Evolutionary conservation across 768 basidiomycete genomes (phyloP), one percentile per base, ranked within the genome.

Genomic region (Cubamyces lactineus): DNA sequence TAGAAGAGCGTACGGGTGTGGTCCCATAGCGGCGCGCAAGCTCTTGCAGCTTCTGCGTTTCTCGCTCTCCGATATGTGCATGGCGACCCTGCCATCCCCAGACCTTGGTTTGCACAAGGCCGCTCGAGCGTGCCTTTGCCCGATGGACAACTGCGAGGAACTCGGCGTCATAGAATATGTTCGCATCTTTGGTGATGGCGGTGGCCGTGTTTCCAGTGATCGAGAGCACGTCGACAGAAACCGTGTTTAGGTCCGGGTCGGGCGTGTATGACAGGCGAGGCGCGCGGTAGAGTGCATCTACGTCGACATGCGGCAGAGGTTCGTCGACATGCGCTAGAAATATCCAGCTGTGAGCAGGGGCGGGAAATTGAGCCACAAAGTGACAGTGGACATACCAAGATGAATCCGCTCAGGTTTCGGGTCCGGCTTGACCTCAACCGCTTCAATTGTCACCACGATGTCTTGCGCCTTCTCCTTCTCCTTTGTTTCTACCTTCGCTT

Each of bases 71-170:
- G 30, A 81, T 66, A 21, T 73, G 76, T 48, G 82, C 79, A 41
- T 77, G 77, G 55, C 79, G 84, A 0, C 92, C 92, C 17, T 77
- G 75, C 92, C 92, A 94, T 21, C 82, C 83, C 91, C 91, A 94
- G 17, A 94, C 81, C 21, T 79, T 81, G 5, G 87, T 92, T 24
- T 79, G 78, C 3, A 85, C 91, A 16, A 94, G 78, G 13, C 88
- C 87, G 38, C 74, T 86, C n/a, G 80, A 76, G 57, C 77, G 84
- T 0, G 82, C 82, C 72, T 92, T 94, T 23, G 76, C 80, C 15
- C 92, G 82, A 70, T 91, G 82, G 15, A 94, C 78, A 53, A 94
- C 78, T 1, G 82, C 84, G 19, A 92, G 75, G 8, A 86, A 75
- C 69, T 94, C 92, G 1, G 80, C 75, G 54, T 94, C 91, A 68